Evolutionary conservation across 768 basidiomycete species (phyloP).

Genomic region (Mycena amicta): DNA sequence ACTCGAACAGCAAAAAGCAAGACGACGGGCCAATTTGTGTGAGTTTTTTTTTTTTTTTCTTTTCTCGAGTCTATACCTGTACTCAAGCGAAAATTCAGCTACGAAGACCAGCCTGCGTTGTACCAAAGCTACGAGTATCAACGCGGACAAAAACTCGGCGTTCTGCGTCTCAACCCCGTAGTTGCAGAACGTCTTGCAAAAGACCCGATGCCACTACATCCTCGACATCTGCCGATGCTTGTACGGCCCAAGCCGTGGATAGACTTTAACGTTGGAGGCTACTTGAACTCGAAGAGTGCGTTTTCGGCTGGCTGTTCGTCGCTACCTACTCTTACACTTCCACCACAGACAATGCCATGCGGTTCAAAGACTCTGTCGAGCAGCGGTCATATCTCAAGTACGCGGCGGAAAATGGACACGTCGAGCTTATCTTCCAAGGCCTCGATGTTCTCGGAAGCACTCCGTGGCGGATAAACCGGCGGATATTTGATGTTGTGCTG

Average conservation of each 20-base stretch:
- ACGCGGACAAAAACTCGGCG: constrained; percentile 92
- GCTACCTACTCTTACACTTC: constrained; percentile 8
- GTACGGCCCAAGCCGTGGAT: constrained; percentile 90
- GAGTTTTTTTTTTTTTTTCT: constrained; percentile 39
- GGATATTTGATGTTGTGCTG: constrained; percentile 74
- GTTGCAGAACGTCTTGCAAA: constrained; percentile 77
- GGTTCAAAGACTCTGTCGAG: constrained; percentile 88
- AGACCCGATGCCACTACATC: constrained; percentile 80
- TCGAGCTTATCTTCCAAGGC: constrained; percentile 85
- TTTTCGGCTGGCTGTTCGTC: constrained; percentile 1
- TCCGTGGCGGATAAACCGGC: constrained; percentile 86
- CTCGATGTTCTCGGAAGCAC: constrained; percentile 89
- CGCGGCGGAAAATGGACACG: constrained; percentile 71
- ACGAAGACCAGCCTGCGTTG: constrained; percentile 88
- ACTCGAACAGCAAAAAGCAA: constrained; percentile 60
- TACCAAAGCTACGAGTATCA: constrained; percentile 89
- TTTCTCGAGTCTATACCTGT: too few species aligned
- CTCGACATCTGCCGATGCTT: constrained; percentile 95
- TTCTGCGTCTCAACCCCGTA: constrained; percentile 82
- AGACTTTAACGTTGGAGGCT: constrained; percentile 75
- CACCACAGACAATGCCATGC: constrained; percentile 71
- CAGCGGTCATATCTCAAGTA: constrained; percentile 77
- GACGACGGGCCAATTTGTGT: constrained; percentile 62
- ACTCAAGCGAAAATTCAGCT: too few species aligned
- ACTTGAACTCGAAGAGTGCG: constrained; percentile 77